Base-by-base conservation (phyloP, 805 yeast genomes). In the Candida piceae region DNA sequence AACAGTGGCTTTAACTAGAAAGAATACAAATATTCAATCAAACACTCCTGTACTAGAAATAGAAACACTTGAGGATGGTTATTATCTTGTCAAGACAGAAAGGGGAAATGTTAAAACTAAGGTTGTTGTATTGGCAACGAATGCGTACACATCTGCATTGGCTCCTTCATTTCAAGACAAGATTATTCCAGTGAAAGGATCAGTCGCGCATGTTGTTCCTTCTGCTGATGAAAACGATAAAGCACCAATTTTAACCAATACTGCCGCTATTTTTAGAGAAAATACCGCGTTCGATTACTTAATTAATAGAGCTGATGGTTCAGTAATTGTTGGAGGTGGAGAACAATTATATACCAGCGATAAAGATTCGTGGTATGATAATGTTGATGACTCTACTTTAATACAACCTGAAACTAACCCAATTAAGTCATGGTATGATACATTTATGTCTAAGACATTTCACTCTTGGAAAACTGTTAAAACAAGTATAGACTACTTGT, bases 81-180 rank as follows among this genome's bases (percentile, higher is more conserved):
- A 48, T 31, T 66, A 60, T 54, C 27, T 51, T 10, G 63, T 68
- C 5, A 38, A 46, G 20, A 62, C 71, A 4, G 28, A 48, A 5
- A 49, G 53, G 27, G 56, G 58, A 26, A n/a, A 25, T 13, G 35
- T 49, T 45, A 32, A 54, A 7, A 52, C 68, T 4, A 48, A 50
- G 25, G 59, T 63, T 32, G 58, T 69, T 10, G 61, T 69, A 4
- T 44, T 59, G 38, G 67, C 61, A 37, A 67, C 64, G 29, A 55
- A 69, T 51, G 70, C 62, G 29, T 55, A 58, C 47, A 50, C 61
- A 26, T 52, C 55, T 5, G 43, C 55, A 2, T 30, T 55, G 17
- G 47, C 44, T 33, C 52, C 56, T 2, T 46, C 52, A 21, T 61
- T 63, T 27, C 28, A 38, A 16, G 41, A 53, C 26, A 52, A 51